Percentiles rank a stretch among this genome's conserved stretches.
phyloP scores from a whole-genome alignment of 164 flowering plant genomes.

The Sextonia rubra region DNA sequence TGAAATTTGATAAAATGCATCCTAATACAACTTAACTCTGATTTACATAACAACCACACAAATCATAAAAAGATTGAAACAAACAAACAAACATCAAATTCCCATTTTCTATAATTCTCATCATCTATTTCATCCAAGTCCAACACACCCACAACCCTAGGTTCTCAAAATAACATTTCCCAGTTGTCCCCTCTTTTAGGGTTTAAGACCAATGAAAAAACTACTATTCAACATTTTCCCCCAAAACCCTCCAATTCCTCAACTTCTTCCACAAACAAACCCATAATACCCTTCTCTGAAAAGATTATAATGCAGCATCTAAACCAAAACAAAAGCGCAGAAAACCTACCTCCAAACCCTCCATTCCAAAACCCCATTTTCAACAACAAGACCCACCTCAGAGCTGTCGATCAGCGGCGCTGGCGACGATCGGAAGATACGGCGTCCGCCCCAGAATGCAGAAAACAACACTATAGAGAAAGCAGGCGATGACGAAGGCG shows the following conservation, averaged over 20 bases:
- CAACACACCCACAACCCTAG: too few species aligned
- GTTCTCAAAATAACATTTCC: neutral
- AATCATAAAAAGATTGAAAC: too few species aligned
- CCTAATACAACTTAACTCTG: neutral
- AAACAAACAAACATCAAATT: neutral
- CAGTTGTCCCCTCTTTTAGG: neutral
- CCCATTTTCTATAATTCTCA: neutral
- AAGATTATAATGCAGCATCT: neutral
- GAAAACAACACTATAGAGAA: slow-evolving; percentile 50
- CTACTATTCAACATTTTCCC: neutral
- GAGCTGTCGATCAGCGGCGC: slow-evolving; percentile 76
- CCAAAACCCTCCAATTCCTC: neutral
- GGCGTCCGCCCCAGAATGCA: slow-evolving; percentile 72
- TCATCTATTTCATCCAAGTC: neutral
- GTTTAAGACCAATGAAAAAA: neutral
- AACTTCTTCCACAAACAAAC: neutral
- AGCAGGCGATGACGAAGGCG: slow-evolving; percentile 47
- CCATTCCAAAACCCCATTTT: neutral
- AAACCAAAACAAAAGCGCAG: neutral
- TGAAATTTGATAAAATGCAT: too few species aligned
- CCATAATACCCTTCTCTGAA: neutral
- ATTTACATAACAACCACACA: neutral
- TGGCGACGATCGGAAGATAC: slow-evolving; percentile 72
- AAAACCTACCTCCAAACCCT: neutral
- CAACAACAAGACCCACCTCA: slow-evolving; percentile 9